Percentiles rank a stretch among this genome's conserved stretches.
Evolutionary conservation across 257 asterid genomes (phyloP).

Genomic region (Linderniella brevidens): DNA sequence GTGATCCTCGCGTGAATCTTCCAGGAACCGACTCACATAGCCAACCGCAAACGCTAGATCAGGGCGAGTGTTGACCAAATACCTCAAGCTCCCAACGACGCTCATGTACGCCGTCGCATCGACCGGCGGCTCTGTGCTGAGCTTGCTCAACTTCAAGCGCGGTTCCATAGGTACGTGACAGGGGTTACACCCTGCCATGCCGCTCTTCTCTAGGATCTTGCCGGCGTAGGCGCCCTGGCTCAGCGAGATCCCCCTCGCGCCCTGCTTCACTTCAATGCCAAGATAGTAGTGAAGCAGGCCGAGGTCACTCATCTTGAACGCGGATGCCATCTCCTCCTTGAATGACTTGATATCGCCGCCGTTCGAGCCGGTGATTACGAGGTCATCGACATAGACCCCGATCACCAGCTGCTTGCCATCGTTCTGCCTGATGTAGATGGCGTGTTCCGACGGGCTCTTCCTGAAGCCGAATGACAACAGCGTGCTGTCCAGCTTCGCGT

Average conservation of each 20-base stretch:
- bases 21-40: neutral
- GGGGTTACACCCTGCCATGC: slow-evolving; percentile 1
- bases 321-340: neutral
- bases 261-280: neutral
- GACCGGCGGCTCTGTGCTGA: neutral
- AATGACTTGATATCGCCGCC: neutral
- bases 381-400: slow-evolving; percentile 2
- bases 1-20: neutral
- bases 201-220: neutral
- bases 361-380: neutral
- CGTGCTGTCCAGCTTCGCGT: neutral
- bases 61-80: neutral
- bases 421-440: too few relatives aligned
- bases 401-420: neutral
- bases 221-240: neutral
- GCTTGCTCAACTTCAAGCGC: neutral
- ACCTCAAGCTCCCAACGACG: neutral
- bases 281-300: neutral
- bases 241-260: neutral
- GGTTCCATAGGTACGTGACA: neutral
- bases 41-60: neutral
- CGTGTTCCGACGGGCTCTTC: neutral
- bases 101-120: neutral
- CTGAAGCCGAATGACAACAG: neutral
- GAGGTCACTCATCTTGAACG: slow-evolving; percentile 3